These are phyloP conservation scores for Penicillium odoratum DNA, from an alignment of 495 filamentous ascomycete species.

Conservation along the genomic window DNA sequence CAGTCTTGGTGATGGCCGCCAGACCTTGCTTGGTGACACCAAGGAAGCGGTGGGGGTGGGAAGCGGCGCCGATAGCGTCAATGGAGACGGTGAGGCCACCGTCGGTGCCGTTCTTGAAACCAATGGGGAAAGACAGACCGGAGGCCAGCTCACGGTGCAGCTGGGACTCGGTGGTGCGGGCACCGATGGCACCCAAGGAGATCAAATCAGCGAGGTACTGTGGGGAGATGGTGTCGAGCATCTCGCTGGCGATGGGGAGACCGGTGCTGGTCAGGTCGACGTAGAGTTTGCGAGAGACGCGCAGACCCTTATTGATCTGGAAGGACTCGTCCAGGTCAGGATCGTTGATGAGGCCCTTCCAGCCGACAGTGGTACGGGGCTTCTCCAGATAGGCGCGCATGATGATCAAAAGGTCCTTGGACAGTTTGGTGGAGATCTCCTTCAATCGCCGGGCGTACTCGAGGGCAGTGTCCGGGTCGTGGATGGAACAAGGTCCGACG, in stretches of 20 bases:
- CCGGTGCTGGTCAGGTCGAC: constrained; percentile 80
- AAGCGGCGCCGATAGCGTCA: constrained; percentile 90
- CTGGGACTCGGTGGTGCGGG: constrained; percentile 96
- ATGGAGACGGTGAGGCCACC: constrained; percentile 93
- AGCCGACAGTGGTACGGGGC: constrained; percentile 97
- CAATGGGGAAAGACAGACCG: constrained; percentile 96
- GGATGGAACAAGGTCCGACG: constrained; percentile 94
- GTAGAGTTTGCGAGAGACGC: constrained; percentile 86
- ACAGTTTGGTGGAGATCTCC: constrained; percentile 68
- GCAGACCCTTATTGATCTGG: constrained; percentile 98
- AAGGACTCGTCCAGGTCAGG: constrained; percentile 96
- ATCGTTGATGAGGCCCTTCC: constrained; percentile 99
- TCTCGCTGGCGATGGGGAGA: constrained; percentile 93
- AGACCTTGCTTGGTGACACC: constrained; percentile 99
- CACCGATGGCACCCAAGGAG: constrained; percentile 93
- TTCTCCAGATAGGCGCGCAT: constrained; percentile 99
- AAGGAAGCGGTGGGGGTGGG: constrained; percentile 94
- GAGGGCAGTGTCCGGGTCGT: constrained; percentile 84
- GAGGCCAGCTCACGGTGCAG: constrained; percentile 93
- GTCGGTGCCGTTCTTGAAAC: constrained; percentile 99
- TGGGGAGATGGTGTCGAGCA: constrained; percentile 98
- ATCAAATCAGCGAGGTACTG: constrained; percentile 94
- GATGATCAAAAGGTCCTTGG: constrained; percentile 82
- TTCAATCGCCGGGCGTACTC: constrained; percentile 84
- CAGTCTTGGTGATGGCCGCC: constrained; percentile 89